These are phyloP conservation scores for Aaosphaeria pasadenensis DNA, from an alignment of 2,329 filamentous ascomycete genomes.

Conservation along the genomic window DNA sequence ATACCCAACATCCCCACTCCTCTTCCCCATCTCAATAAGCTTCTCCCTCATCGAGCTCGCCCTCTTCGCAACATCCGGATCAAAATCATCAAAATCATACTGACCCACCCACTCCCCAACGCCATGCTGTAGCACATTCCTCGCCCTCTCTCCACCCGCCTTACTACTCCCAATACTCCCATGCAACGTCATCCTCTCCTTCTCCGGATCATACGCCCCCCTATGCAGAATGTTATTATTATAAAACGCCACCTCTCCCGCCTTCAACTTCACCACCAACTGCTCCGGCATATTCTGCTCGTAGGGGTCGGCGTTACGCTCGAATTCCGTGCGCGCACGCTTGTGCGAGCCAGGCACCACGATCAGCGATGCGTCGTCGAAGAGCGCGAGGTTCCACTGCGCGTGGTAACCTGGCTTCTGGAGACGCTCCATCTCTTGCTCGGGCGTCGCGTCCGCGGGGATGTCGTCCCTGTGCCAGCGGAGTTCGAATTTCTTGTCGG, in stretches of 20 bases:
- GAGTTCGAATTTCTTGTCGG: conserved; percentile 68
- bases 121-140: conserved; percentile 74
- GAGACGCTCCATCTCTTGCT: conserved; percentile 65
- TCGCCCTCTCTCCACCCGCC: conserved; percentile 57
- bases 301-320: conserved; percentile 66
- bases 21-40: conserved; percentile 60
- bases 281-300: conserved; percentile 61
- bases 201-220: conserved; percentile 59
- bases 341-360: conserved; percentile 75
- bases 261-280: conserved; percentile 61
- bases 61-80: conserved; percentile 55
- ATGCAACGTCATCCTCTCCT: conserved; percentile 69
- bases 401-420: conserved; percentile 65
- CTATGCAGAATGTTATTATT: conserved; percentile 85
- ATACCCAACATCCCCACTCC: conserved; percentile 61
- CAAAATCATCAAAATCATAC: conserved; percentile 59
- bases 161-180: conserved; percentile 64
- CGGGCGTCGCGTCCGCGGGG: conserved; percentile 58
- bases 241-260: conserved; percentile 83
- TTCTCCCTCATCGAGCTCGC: conserved; percentile 64
- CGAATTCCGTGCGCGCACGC: conserved; percentile 65
- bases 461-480: conserved; percentile 88
- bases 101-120: conserved; percentile 63
- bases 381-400: conserved; percentile 85
- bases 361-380: conserved; percentile 67